Base-by-base conservation (phyloP, 352 stramenopile genomes). In the Phytophthora sp. region DNA sequence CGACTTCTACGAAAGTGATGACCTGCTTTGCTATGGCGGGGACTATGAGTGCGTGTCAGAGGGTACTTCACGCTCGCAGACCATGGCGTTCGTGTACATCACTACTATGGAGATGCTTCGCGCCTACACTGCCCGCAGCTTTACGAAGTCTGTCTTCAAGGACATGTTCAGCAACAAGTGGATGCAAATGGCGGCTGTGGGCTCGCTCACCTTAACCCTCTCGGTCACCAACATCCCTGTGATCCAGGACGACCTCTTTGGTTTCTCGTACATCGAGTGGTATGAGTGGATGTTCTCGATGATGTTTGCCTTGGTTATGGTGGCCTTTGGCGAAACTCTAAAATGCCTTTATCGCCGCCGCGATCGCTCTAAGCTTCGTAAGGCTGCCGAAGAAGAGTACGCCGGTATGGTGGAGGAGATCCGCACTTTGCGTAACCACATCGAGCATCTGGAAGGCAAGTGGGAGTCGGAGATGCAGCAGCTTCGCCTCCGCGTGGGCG, bases 101-200 rank as follows among this genome's bases (percentile, higher is more conserved):
- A 91, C 82, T 24, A 88, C 76, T 11, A 90, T 90, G 80, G 82
- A 91, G 42, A 76, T 91, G 55, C 50, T 91, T 32, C 79, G 82
- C 37, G 80, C 82, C 20, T 91, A 90, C 67, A 91, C 82, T 7
- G 82, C 80, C 20, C 78, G 82, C n/a, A 91, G 80, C 66, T 91
- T 91, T 49, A 89, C 78, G 0, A 88, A 91, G 54, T 87, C 79
- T 23, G 71, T 91, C 8, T 91, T 87, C 57, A 69, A 83, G 31
- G 69, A 89, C 51, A 77, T 88, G 42, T 87, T 89, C 60, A 66
- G 76, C 48, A 91, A 91, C 72, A 91, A 91, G 76, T 91, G 76
- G 76, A 89, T 91, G 80, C 79, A 89, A 49, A 83, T 80, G 64
- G 82, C 82, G 20, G 79, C 82, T 27, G 54, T 89, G 12, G 82